Evolutionary conservation across 495 filamentous ascomycete species (phyloP).

Genomic region (Penicillium maclennaniae): DNA sequence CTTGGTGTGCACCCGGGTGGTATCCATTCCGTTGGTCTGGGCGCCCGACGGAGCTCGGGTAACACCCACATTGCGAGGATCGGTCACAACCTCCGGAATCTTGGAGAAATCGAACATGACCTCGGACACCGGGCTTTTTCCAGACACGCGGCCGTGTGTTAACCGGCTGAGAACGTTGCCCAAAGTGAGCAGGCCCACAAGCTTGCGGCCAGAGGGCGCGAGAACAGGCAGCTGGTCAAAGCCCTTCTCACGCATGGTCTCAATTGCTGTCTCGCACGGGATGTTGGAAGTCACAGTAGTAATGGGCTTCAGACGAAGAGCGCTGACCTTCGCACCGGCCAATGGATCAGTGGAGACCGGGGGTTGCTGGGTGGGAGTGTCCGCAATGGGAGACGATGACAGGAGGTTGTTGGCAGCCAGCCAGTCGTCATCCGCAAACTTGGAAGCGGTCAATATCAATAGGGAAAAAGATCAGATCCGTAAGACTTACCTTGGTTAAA

Average conservation of each 20-base stretch:
- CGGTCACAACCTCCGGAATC: constrained; percentile 82
- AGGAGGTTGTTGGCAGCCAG: constrained; percentile 91
- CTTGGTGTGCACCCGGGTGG: constrained; percentile 19
- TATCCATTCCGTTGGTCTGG: background rate
- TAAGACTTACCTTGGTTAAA: constrained; percentile 71
- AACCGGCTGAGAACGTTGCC: constrained; percentile 92
- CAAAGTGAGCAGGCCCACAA: constrained; percentile 88
- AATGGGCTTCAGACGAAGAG: constrained; percentile 85
- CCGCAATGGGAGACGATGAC: constrained; percentile 49
- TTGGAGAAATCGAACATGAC: constrained; percentile 95
- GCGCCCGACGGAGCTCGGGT: constrained; percentile 4
- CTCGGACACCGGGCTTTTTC: constrained; percentile 67
- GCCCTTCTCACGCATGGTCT: constrained; percentile 93
- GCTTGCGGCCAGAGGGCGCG: constrained; percentile 57
- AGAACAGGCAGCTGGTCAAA: constrained; percentile 96
- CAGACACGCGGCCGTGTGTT: constrained; percentile 70
- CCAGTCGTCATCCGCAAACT: constrained; percentile 98
- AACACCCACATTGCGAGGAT: constrained; percentile 60
- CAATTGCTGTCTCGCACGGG: constrained; percentile 78
- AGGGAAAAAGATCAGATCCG: background rate
- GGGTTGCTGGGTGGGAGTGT: constrained; percentile 33
- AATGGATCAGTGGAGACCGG: constrained; percentile 53
- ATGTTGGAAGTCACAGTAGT: constrained; percentile 70
- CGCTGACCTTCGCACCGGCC: constrained; percentile 66
- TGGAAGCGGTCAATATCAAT: constrained; percentile 8